These are phyloP conservation scores for Linnemannia zychae DNA, from an alignment of 192 early-diverging fungal species.

Conservation along the genomic window DNA sequence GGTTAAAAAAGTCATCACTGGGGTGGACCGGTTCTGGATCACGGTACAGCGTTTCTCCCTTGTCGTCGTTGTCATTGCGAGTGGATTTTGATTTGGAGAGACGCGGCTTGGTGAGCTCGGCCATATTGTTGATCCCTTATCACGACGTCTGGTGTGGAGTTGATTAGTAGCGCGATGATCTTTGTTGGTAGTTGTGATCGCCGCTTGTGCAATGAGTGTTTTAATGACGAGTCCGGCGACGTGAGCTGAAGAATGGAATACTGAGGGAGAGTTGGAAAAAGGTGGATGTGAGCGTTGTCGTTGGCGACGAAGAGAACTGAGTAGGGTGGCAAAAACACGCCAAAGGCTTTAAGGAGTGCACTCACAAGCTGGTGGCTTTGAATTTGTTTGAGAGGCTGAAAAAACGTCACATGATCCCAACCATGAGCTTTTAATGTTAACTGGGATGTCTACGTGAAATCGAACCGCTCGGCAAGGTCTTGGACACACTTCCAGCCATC, in stretches of 20 bases:
- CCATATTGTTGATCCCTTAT: constrained; percentile 20
- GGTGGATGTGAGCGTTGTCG: not conserved
- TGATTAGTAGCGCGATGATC: not conserved
- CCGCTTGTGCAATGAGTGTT: not conserved
- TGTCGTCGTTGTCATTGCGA: not conserved
- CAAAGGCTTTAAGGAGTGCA: not conserved
- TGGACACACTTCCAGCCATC: constrained; percentile 58
- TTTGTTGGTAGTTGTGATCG: not conserved
- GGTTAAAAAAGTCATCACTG: not conserved
- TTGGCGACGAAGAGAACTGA: not conserved
- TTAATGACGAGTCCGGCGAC: not conserved
- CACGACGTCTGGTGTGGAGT: not conserved
- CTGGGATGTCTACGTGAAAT: constrained; percentile 55
- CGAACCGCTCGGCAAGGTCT: constrained; percentile 53
- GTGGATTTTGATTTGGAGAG: not conserved
- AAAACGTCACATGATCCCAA: not conserved
- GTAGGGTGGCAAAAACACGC: not conserved
- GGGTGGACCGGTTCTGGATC: not conserved
- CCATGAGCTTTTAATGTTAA: not conserved
- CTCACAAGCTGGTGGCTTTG: not conserved
- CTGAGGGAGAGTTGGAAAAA: not conserved
- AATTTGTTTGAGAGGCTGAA: constrained; percentile 1
- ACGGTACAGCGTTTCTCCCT: not conserved
- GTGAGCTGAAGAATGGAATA: not conserved
- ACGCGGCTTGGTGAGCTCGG: constrained; percentile 17